These are phyloP conservation scores for Suhomyces xylopsoci DNA, from an alignment of 805 yeast genomes.

Conservation along the genomic window DNA sequence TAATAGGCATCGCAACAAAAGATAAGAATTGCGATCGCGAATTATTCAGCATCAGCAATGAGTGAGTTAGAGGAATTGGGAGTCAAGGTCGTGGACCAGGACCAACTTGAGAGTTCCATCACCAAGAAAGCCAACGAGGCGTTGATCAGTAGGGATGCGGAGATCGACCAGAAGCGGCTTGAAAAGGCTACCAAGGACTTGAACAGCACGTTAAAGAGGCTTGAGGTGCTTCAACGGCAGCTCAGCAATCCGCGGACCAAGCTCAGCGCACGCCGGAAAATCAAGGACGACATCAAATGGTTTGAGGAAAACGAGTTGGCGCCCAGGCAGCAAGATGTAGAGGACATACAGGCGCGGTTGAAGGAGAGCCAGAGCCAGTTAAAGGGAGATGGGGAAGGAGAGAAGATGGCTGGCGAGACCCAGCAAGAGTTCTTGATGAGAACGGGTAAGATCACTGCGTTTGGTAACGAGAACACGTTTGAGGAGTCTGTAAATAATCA, in stretches of 20 bases:
- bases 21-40: background rate
- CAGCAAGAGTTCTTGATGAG: constrained; percentile 78
- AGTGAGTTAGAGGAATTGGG: constrained; percentile 14
- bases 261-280: constrained; percentile 58
- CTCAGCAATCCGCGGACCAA: constrained; percentile 53
- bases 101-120: constrained; percentile 69
- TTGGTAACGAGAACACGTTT: constrained; percentile 68
- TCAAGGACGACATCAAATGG: constrained; percentile 52
- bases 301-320: constrained; percentile 49
- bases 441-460: constrained; percentile 92
- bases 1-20: background rate
- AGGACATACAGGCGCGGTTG: constrained; percentile 47
- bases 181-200: constrained; percentile 57
- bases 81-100: constrained; percentile 70
- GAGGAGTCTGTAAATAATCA: constrained; percentile 32
- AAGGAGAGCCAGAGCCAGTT: constrained; percentile 39
- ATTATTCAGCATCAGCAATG: constrained; percentile 10
- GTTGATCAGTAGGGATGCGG: constrained; percentile 60
- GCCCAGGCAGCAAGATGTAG: constrained; percentile 56
- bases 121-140: constrained; percentile 66
- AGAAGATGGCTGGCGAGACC: constrained; percentile 64
- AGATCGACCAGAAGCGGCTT: constrained; percentile 72
- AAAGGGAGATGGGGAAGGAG: constrained; percentile 17
- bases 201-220: constrained; percentile 40
- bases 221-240: constrained; percentile 46